Evolutionary conservation across 1,139 yeast genomes (phyloP).

Genomic region (Wickerhamomyces sp.): DNA sequence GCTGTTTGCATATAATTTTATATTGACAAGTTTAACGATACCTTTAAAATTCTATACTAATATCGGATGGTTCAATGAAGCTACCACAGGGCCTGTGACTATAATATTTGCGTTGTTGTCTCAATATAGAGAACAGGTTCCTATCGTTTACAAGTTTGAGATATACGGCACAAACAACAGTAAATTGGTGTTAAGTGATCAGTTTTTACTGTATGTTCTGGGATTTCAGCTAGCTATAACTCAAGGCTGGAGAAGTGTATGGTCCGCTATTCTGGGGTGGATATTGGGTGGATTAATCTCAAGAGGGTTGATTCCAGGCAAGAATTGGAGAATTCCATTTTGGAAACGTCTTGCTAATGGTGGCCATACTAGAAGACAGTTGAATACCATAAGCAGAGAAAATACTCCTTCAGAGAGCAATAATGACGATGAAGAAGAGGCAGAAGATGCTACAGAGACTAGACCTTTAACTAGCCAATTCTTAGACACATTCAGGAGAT

Average conservation of each 20-base stretch:
- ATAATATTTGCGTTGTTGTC: constrained; percentile 55
- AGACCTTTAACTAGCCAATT: constrained; percentile 57
- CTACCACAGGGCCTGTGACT: constrained; percentile 61
- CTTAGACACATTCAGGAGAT: constrained; percentile 49
- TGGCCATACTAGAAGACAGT: constrained; percentile 1
- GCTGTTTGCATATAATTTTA: constrained; percentile 27
- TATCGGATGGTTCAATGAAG: constrained; percentile 26
- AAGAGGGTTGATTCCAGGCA: constrained; percentile 58
- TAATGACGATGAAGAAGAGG: constrained; percentile 24
- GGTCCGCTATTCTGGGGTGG: constrained; percentile 55
- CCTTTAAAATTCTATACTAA: constrained; percentile 31
- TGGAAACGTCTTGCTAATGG: constrained; percentile 10
- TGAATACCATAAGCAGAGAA: constrained; percentile 7
- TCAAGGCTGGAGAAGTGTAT: constrained; percentile 47
- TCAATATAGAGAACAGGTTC: constrained; percentile 53
- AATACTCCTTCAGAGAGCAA: constrained; percentile 17
- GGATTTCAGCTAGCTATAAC: constrained; percentile 48
- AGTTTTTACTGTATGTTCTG: constrained; percentile 50
- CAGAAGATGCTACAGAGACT: constrained; percentile 49
- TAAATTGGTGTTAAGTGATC: constrained; percentile 48
- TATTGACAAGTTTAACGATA: constrained; percentile 30
- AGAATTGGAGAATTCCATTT: constrained; percentile 49
- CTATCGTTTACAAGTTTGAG: constrained; percentile 57
- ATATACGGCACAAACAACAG: constrained; percentile 21
- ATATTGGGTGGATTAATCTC: constrained; percentile 52